Percentiles rank a stretch among this genome's conserved stretches.
phyloP scores from a whole-genome alignment of 306 rosid species.

The Spatholobus suberectus region DNA sequence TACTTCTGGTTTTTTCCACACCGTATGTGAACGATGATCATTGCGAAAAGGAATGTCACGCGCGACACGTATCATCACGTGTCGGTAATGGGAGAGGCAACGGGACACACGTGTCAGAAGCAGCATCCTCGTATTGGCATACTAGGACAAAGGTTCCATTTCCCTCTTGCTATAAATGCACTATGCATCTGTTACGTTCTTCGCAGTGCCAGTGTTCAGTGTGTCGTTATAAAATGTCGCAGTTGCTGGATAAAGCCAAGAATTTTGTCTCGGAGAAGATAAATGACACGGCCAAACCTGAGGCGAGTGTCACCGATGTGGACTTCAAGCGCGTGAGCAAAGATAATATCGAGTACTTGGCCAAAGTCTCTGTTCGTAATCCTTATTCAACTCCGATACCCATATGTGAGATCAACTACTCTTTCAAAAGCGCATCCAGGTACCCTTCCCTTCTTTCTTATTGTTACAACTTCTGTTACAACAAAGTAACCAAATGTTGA shows the following conservation, averaged over 20 bases:
- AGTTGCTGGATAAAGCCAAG: constrained; percentile 65
- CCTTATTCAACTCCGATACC: constrained; percentile 67
- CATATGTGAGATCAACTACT: constrained; percentile 72
- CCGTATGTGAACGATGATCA: neutral
- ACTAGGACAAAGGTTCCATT: neutral
- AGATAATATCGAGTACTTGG: constrained; percentile 64
- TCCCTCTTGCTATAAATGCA: neutral
- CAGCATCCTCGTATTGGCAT: neutral
- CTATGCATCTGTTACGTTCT: neutral
- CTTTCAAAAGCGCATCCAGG: constrained; percentile 69
- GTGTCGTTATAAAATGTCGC: constrained; percentile 52
- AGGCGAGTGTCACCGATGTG: constrained; percentile 67
- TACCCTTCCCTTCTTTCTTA: neutral
- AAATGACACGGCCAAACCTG: constrained; percentile 61
- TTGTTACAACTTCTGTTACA: neutral
- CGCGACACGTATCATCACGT: constrained; percentile 34
- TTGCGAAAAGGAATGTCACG: neutral
- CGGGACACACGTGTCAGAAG: neutral
- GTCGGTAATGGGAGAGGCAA: neutral
- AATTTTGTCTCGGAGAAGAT: constrained; percentile 60
- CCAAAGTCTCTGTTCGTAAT: constrained; percentile 61
- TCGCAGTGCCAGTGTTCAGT: neutral
- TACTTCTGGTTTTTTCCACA: neutral
- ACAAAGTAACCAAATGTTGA: too few relatives aligned
- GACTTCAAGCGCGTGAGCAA: constrained; percentile 64